Conservation (phyloP, 2,329 filamentous ascomycete species). For the Stromatinia cepivora region DNA sequence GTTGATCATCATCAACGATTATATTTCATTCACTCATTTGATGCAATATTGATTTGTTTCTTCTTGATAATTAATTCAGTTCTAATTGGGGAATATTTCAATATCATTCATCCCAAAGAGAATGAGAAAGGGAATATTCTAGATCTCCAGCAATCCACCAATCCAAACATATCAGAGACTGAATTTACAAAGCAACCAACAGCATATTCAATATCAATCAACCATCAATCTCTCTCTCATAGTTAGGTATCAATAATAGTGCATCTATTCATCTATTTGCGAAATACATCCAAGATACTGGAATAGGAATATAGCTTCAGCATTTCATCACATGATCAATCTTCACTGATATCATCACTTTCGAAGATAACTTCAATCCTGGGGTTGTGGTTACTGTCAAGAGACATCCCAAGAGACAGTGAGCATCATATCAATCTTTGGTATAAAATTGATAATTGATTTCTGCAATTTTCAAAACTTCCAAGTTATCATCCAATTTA, state of each 20-base stretch:
- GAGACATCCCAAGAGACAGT: not conserved
- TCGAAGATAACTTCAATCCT: not conserved
- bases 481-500: not conserved
- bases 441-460: not conserved
- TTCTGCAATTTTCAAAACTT: not conserved
- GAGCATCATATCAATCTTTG: not conserved
- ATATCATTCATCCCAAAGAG: not conserved
- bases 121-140: not conserved
- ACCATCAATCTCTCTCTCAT: not conserved
- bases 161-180: not conserved
- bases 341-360: not conserved
- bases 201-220: not conserved
- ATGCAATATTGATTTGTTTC: not conserved
- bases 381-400: not conserved
- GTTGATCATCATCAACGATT: not conserved
- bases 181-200: not conserved
- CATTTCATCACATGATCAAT: conserved; percentile 1
- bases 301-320: not conserved
- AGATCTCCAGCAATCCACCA: not conserved
- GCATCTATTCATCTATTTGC: not conserved
- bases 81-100: not conserved
- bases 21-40: not conserved
- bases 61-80: not conserved
- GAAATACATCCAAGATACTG: not conserved
- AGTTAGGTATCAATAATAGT: not conserved